These are phyloP conservation scores for Botryotinia globosa DNA, from an alignment of 2,329 filamentous ascomycete genomes.

Conservation along the genomic window DNA sequence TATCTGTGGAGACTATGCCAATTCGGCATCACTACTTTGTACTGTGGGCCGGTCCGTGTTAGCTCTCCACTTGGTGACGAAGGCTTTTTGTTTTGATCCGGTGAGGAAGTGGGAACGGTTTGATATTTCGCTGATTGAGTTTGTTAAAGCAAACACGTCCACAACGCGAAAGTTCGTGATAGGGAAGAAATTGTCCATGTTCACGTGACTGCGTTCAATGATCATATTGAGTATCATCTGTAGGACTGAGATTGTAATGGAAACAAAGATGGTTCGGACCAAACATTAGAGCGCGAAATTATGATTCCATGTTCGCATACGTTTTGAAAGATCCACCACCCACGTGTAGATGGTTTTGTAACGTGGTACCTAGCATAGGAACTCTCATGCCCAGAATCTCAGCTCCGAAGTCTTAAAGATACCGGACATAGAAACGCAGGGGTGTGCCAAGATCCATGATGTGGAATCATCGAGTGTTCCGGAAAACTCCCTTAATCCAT, in stretches of 20 bases:
- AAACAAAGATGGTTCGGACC: not conserved
- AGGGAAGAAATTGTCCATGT: rapidly evolving
- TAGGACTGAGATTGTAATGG: not conserved
- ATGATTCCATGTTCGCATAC: not conserved
- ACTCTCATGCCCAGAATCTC: not conserved
- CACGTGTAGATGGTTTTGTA: rapidly evolving
- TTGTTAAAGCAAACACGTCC: not conserved
- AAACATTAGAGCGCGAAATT: not conserved
- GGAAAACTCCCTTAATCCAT: no score
- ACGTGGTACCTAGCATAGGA: not conserved
- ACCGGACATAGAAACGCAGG: not conserved
- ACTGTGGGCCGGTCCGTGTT: not conserved
- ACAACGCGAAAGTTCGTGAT: no score
- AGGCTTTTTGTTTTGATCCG: not conserved
- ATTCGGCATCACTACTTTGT: slow-evolving; percentile 6
- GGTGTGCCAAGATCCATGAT: not conserved
- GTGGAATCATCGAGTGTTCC: not conserved
- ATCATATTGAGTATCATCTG: not conserved
- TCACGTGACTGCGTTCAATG: not conserved
- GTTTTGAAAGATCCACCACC: not conserved
- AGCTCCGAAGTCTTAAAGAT: not conserved
- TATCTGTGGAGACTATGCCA: slow-evolving; percentile 7
- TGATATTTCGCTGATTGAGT: not conserved
- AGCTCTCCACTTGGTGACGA: slow-evolving; percentile 8
- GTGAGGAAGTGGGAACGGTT: not conserved